These are phyloP conservation scores for Linnemannia schmuckeri DNA, from an alignment of 192 early-diverging fungal genomes.

Conservation along the genomic window DNA sequence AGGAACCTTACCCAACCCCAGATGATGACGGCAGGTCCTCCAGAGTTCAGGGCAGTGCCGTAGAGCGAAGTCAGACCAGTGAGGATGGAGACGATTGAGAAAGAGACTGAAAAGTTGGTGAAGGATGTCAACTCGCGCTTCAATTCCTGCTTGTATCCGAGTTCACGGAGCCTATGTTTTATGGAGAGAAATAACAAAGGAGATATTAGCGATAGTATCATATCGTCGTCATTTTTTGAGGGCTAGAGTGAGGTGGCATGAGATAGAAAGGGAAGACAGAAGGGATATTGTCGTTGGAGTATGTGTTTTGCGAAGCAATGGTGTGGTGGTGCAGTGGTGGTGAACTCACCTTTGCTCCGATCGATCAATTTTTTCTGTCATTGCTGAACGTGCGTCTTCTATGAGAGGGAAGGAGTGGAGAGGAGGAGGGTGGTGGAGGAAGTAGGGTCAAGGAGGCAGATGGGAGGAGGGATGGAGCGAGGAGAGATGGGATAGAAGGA, in stretches of 20 bases:
- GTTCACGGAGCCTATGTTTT: constrained; percentile 52
- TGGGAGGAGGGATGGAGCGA: neutral
- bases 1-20: constrained; percentile 59
- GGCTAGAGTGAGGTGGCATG: neutral
- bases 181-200: neutral
- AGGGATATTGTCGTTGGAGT: neutral
- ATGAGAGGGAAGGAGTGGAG: neutral
- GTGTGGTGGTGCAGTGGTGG: neutral
- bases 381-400: neutral
- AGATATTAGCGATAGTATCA: neutral
- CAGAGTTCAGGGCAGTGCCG: constrained; percentile 58
- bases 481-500: neutral
- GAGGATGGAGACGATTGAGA: constrained; percentile 61
- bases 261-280: neutral
- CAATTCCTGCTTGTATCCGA: constrained; percentile 66
- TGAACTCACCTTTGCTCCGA: constrained; percentile 40
- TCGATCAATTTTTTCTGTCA: constrained; percentile 36
- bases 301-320: neutral
- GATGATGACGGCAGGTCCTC: constrained; percentile 61
- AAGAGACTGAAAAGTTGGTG: constrained; percentile 59
- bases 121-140: constrained; percentile 59
- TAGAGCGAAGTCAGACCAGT: constrained; percentile 62
- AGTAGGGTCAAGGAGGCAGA: neutral
- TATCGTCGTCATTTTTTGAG: neutral
- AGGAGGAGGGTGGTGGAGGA: neutral